Base-by-base conservation (phyloP, 345 rosid genomes). In the Mercurialis annua region DNA sequence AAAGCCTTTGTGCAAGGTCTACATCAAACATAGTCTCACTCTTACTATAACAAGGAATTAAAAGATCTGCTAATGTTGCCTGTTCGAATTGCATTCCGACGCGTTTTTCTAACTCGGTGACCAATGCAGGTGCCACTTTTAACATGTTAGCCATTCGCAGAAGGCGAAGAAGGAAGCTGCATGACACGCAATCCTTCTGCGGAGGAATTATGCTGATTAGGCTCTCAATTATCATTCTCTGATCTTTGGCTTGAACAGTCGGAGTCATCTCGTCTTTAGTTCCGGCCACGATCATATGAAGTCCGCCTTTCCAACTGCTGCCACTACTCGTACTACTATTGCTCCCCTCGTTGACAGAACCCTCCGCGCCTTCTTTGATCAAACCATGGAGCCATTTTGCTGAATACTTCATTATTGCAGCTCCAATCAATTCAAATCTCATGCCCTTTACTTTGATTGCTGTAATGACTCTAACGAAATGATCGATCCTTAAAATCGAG, bases 51-150 rank as follows among this genome's bases (percentile, higher is more conserved):
- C 82, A 72, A 23, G 97, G 96, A 51, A 94, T 84, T 40, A 94
- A 74, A 67, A 94, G 95, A 80, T 94, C 99, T 1, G 87, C 86
- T 46, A 91, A 63, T 5, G 92, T 85, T 5, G 96, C 97, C 71
- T 94, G 99, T 53, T 94, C 99, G 26, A 94, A 87, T 65, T 87
- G 99, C 99, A 94, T 91, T 17, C 99, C 99, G 0, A 91, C 97
- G 0, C 96, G 86, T 71, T 94, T 91, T 81, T 91, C 99, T 36
- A 94, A 77, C 59, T 94, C 97, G 0, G 95, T 94, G 3, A 89
- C 91, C 74, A 94, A 59, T 15, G 99, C 99, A 3, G 95, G 93
- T 4, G 92, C 99, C 59, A 91, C 97, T 77, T 83, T 89, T 40
- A 94, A 70, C 97, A 89, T 82, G 73, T 73, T 89, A 0, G 99